These are phyloP conservation scores for Ustilago trichophora DNA, from an alignment of 1,284 basidiomycete genomes.

Conservation along the genomic window DNA sequence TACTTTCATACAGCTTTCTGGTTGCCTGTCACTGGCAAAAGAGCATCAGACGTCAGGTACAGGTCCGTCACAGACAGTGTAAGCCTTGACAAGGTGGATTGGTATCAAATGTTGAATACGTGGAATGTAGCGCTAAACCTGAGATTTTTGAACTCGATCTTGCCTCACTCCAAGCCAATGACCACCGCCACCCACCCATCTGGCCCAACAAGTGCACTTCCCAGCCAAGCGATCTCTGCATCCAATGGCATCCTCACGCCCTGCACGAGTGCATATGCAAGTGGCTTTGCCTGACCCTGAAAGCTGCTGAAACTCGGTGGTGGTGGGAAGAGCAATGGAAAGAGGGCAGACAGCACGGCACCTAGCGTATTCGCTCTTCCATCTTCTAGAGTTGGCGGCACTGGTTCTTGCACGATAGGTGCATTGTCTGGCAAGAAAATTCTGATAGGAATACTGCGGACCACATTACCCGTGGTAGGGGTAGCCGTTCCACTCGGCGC, in stretches of 20 bases:
- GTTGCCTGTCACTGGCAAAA: too few species aligned
- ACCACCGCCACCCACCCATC: conserved; percentile 79
- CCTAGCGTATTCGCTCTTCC: conserved; percentile 69
- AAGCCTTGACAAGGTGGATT: too few species aligned
- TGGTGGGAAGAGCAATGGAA: conserved; percentile 70
- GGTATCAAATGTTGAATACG: too few species aligned
- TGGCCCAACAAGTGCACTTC: conserved; percentile 85
- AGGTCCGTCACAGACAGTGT: too few species aligned
- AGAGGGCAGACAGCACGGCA: conserved; percentile 65
- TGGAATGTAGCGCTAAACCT: too few species aligned
- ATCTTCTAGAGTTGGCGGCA: conserved; percentile 72
- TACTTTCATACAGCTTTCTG: too few species aligned
- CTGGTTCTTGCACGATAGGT: conserved; percentile 86
- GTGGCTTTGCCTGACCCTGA: conserved; percentile 52
- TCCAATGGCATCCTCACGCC: conserved; percentile 87
- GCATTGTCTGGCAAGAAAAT: conserved; percentile 86
- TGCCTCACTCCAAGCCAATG: conserved; percentile 21
- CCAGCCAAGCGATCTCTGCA: conserved; percentile 90
- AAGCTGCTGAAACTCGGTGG: conserved; percentile 51
- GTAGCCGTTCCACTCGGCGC: conserved; percentile 16
- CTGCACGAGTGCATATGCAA: conserved; percentile 77
- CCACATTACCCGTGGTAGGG: conserved; percentile 8
- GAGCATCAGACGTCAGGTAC: too few species aligned
- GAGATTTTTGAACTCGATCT: too few species aligned
- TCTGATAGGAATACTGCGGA: conserved; percentile 72